A percentile compares a stretch with the other conserved stretches of the same genome.
These are phyloP conservation scores for Cutaneotrichosporon dermatis DNA, from an alignment of 1,284 basidiomycete genomes.

Conservation along the genomic window DNA sequence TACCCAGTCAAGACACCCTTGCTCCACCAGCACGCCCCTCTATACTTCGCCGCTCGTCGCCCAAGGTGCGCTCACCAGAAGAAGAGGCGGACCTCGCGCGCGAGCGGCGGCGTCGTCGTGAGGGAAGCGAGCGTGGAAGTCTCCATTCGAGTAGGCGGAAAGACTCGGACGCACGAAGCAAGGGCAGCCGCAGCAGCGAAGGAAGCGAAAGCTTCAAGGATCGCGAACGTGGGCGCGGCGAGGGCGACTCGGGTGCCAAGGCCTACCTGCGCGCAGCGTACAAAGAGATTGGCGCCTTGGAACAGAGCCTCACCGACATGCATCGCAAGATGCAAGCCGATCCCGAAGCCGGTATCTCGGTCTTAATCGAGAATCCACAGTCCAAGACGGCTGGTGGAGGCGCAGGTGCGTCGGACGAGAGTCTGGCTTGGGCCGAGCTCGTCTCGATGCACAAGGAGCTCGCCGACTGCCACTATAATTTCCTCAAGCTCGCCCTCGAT, in stretches of 20 bases:
- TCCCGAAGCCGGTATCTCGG: constrained; percentile 38
- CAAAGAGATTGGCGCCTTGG: constrained; percentile 46
- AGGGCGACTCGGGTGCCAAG: constrained; percentile 48
- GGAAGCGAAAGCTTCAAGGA: constrained; percentile 50
- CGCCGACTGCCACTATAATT: constrained; percentile 80
- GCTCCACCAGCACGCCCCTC: not conserved
- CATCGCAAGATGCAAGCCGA: constrained; percentile 46
- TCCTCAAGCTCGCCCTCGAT: constrained; percentile 78
- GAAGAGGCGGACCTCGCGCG: constrained; percentile 46
- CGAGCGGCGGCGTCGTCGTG: constrained; percentile 35
- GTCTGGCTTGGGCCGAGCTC: constrained; percentile 45
- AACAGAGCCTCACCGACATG: constrained; percentile 47
- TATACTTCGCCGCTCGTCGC: constrained; percentile 18
- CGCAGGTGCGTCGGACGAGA: constrained; percentile 22
- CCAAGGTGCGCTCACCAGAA: constrained; percentile 29
- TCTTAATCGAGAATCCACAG: constrained; percentile 23
- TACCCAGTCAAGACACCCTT: not conserved
- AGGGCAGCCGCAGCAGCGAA: constrained; percentile 47
- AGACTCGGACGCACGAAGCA: constrained; percentile 38
- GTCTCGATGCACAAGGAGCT: constrained; percentile 53
- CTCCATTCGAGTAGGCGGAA: constrained; percentile 22
- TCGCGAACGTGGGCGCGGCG: constrained; percentile 43
- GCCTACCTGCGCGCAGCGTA: constrained; percentile 46
- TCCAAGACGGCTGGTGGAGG: not conserved
- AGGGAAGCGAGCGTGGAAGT: constrained; percentile 44